Evolutionary conservation across 1,139 yeast species (phyloP).

Genomic region (Suhomyces taliae): DNA sequence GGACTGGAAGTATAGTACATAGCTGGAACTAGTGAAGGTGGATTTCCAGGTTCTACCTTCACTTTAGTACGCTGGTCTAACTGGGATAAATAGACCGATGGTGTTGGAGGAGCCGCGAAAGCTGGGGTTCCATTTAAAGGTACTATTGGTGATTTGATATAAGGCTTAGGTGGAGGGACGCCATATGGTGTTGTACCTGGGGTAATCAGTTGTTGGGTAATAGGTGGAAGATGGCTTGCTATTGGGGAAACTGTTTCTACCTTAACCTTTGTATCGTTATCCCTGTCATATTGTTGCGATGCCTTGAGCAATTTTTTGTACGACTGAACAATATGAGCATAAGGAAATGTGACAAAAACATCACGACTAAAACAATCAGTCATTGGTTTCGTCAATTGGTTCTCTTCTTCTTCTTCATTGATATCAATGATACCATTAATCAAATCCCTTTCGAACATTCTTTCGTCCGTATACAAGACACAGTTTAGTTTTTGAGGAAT

Average conservation of each 20-base stretch:
- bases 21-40: not conserved
- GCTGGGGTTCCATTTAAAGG: no score
- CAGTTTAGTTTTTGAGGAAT: slow-evolving; percentile 27
- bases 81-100: not conserved
- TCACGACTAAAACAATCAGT: slow-evolving; percentile 10
- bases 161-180: no score
- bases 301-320: slow-evolving; percentile 15
- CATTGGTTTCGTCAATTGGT: slow-evolving; percentile 2
- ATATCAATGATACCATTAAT: slow-evolving; percentile 47
- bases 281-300: slow-evolving; percentile 5
- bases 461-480: slow-evolving; percentile 49
- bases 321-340: slow-evolving; percentile 18
- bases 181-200: no score
- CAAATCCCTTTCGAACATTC: slow-evolving; percentile 54
- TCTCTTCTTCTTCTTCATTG: slow-evolving; percentile 6
- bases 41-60: not conserved
- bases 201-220: no score
- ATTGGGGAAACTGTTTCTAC: no score
- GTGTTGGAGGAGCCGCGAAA: not conserved
- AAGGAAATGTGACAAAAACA: slow-evolving; percentile 28
- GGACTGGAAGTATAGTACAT: slow-evolving; percentile 4
- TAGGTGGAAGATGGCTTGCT: no score
- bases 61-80: not conserved
- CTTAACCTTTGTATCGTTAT: not conserved
- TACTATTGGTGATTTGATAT: no score